Evolutionary conservation across 73 alveolate species (phyloP), one percentile per base, ranked within the genome.

Genomic region (Paramecium tetraurelia): DNA sequence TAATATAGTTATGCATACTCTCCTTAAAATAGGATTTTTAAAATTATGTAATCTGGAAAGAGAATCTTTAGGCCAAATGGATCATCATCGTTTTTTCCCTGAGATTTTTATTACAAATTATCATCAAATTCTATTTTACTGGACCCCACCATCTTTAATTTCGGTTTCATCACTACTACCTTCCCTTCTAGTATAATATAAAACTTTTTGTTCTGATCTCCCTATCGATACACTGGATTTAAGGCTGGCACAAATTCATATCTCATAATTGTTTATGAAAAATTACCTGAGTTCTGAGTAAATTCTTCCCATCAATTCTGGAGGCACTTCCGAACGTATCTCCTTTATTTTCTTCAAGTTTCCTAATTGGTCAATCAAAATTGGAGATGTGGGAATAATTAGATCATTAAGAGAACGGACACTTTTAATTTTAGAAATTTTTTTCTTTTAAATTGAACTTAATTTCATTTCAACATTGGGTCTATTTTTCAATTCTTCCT

Each of bases 191-290:
- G 29, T 31, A 80, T 43, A 21, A 80, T 41, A 58, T 80, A 80
- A 35, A 80, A 80, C 20, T 16, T 80, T 41, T 80, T 80, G 24
- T 41, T 41, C 7, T 44, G 21, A 35, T 80, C 90, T 44, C 90
- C 90, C 50, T 80, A 46, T 80, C 75, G 48, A 80, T 80, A 80
- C 10, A 80, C 44, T 46, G 90, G 44, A 22, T 21, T 41, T 27
- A 80, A 24, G 57, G 90, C 76, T 24, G 90, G 90, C 7, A 80
- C 71, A 80, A 40, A 46, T 44, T 80, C 63, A 80, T 80, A 80
- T 44, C 90, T 63, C 24, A 31, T 63, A 63, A 33, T 63, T 7
- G 27, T 31, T 31, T 31, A 12, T 80, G 35, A 24, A 33, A 75
- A 33, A 75, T 40, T 80, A 80, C 90, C 90, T 40, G 8, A 80